These are phyloP conservation scores for Asterophora parasitica DNA, from an alignment of 768 basidiomycete species.

Conservation along the genomic window DNA sequence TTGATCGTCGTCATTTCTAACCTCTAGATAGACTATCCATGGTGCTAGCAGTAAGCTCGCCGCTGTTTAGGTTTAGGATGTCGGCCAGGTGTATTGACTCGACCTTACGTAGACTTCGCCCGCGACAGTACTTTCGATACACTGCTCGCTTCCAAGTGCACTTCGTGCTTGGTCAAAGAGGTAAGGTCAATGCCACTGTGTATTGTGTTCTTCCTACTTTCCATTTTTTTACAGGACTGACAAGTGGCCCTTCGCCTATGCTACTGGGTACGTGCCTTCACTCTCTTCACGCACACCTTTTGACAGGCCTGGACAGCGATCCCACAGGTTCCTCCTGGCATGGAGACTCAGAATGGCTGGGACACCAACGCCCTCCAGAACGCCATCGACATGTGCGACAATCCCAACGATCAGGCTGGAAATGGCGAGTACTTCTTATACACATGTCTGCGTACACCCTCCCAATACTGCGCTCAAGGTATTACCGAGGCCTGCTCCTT, in stretches of 20 bases:
- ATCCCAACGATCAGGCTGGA: slow-evolving; percentile 32
- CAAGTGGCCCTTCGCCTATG: slow-evolving; percentile 40
- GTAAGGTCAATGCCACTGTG: too few species aligned
- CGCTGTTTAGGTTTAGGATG: not conserved
- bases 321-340: slow-evolving; percentile 48
- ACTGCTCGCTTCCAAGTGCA: slow-evolving; percentile 32
- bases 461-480: too few species aligned
- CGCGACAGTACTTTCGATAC: slow-evolving; percentile 29
- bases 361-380: slow-evolving; percentile 38
- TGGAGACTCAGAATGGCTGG: slow-evolving; percentile 50
- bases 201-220: slow-evolving; percentile 20
- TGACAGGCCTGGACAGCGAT: slow-evolving; percentile 30
- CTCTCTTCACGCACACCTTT: not conserved
- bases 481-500: slow-evolving; percentile 36
- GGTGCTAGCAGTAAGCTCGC: slow-evolving; percentile 31
- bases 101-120: slow-evolving; percentile 25
- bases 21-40: slow-evolving; percentile 35
- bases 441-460: not conserved
- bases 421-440: slow-evolving; percentile 10
- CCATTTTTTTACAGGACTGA: too few species aligned
- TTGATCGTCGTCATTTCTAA: too few species aligned
- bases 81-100: not conserved
- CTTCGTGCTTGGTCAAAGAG: slow-evolving; percentile 32
- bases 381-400: slow-evolving; percentile 42
- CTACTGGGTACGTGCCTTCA: slow-evolving; percentile 32